Evolutionary conservation across 1,139 yeast species (phyloP).

Genomic region (Ogataea hybrid): DNA sequence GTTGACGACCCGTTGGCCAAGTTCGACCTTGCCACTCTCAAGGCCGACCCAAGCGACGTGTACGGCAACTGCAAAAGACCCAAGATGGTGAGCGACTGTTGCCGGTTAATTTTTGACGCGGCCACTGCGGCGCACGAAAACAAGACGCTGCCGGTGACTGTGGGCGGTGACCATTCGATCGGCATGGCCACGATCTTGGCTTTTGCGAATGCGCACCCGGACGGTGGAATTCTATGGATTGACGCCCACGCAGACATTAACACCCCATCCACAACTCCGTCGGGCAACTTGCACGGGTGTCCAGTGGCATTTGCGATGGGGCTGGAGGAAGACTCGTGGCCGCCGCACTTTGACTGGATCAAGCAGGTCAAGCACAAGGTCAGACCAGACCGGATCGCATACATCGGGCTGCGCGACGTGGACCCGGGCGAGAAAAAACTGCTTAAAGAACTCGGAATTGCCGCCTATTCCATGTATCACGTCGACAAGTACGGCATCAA

Average conservation of each 20-base stretch:
- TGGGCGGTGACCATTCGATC: conserved; percentile 97
- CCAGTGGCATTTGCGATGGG: conserved; percentile 93
- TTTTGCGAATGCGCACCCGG: conserved; percentile 73
- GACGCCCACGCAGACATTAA: conserved; percentile 98
- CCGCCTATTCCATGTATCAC: conserved; percentile 95
- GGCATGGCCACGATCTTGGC: conserved; percentile 94
- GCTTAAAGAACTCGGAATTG: conserved; percentile 65
- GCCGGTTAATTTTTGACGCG: conserved; percentile 60
- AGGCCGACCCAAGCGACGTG: conserved; percentile 44
- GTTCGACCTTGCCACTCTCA: conserved; percentile 42
- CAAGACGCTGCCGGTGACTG: conserved; percentile 72
- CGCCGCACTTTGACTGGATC: conserved; percentile 78
- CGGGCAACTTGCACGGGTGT: conserved; percentile 96
- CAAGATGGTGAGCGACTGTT: conserved; percentile 70
- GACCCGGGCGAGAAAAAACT: conserved; percentile 82
- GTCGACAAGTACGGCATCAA: conserved; percentile 93
- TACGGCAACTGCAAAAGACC: conserved; percentile 70
- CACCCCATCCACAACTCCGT: conserved; percentile 80
- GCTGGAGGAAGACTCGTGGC: conserved; percentile 57
- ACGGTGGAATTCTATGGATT: conserved; percentile 90
- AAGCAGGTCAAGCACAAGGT: conserved; percentile 47
- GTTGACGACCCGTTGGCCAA: conserved; percentile 58
- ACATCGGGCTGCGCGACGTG: conserved; percentile 93
- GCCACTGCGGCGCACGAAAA: conserved; percentile 49
- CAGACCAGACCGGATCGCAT: conserved; percentile 72